These are phyloP conservation scores for Alternaria rosae DNA, from an alignment of 2,329 filamentous ascomycete genomes.

Conservation along the genomic window DNA sequence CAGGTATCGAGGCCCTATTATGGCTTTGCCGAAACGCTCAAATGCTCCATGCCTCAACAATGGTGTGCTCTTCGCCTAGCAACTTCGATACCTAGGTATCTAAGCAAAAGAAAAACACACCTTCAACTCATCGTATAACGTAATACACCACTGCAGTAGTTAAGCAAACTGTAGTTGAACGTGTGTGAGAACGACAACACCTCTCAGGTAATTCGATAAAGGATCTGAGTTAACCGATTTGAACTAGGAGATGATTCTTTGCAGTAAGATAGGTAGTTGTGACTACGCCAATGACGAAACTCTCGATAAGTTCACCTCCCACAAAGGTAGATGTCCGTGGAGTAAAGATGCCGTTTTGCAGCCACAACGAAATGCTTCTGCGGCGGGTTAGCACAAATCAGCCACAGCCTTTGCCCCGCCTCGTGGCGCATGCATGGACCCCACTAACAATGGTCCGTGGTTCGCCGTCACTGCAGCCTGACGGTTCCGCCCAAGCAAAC, in stretches of 20 bases:
- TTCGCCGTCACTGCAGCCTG: constrained; percentile 13
- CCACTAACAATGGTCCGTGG: constrained; percentile 15
- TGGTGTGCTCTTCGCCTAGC: neutral
- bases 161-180: neutral
- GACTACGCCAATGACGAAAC: neutral
- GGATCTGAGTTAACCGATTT: neutral
- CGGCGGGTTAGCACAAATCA: neutral
- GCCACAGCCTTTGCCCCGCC: constrained; percentile 13
- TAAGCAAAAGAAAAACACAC: neutral
- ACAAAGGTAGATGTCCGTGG: neutral
- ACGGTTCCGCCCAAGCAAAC: constrained; percentile 2
- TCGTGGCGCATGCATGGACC: constrained; percentile 9
- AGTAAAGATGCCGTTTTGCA: neutral
- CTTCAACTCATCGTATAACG: neutral
- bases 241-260: neutral
- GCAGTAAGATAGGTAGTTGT: neutral
- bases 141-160: neutral
- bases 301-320: too few species aligned
- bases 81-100: neutral
- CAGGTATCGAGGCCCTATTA: neutral
- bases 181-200: neutral
- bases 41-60: neutral
- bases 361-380: neutral
- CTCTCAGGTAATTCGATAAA: neutral
- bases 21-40: neutral